Conservation (phyloP, 2,329 filamentous ascomycete species). For the Trichoderma hamatum region DNA sequence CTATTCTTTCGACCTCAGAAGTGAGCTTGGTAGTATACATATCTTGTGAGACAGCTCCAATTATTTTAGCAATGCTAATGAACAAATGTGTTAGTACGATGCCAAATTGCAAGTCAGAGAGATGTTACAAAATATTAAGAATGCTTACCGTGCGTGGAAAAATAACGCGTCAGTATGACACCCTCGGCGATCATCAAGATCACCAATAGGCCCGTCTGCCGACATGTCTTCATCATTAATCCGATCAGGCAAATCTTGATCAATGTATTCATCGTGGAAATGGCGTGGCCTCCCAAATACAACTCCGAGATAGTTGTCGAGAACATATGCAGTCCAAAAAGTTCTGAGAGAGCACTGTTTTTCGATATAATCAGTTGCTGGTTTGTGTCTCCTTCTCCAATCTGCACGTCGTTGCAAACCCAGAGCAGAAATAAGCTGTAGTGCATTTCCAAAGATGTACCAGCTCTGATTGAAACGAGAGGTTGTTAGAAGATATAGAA, state of each 20-base stretch:
- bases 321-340: slow-evolving; percentile 65
- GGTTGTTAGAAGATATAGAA: slow-evolving; percentile 60
- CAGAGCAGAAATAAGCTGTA: slow-evolving; percentile 54
- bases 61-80: slow-evolving; percentile 43
- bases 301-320: slow-evolving; percentile 66
- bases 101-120: too few species aligned
- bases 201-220: background rate
- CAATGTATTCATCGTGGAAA: slow-evolving; percentile 66
- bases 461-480: slow-evolving; percentile 64
- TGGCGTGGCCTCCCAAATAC: slow-evolving; percentile 63
- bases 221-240: slow-evolving; percentile 62
- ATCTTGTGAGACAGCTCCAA: slow-evolving; percentile 44
- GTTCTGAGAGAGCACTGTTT: slow-evolving; percentile 58
- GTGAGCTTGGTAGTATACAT: slow-evolving; percentile 46
- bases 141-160: slow-evolving; percentile 46
- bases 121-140: background rate
- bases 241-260: slow-evolving; percentile 59
- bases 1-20: slow-evolving; percentile 42
- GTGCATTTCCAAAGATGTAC: slow-evolving; percentile 60
- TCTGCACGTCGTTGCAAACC: slow-evolving; percentile 40
- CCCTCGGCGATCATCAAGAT: slow-evolving; percentile 36
- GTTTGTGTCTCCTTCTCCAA: slow-evolving; percentile 29
- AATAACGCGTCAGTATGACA: slow-evolving; percentile 55
- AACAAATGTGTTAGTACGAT: background rate
- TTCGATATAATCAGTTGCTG: slow-evolving; percentile 46